Base-by-base conservation (phyloP, 441 rosid species). In the Pelargonium exstipulatum region DNA sequence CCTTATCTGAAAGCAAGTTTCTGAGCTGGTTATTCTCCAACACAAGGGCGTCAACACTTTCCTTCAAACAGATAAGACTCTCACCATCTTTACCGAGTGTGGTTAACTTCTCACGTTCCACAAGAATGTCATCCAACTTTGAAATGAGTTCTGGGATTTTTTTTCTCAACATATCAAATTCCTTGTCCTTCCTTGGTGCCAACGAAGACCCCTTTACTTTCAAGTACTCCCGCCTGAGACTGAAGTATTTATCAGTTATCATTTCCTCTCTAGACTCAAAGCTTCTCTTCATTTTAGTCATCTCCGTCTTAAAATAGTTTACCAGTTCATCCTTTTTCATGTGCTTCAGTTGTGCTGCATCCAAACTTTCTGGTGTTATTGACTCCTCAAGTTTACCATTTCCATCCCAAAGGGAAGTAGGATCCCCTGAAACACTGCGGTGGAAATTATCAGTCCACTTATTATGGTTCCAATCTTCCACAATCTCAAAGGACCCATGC, bases 241-340 rank as follows among this genome's bases (percentile, higher is more conserved):
- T 80, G 80, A 87, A 95, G 69, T 62, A 70, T 43, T 85, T 76
- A 73, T 95, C 99, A 17, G 95, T 92, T 78, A 81, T 71, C 49
- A 83, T 76, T 60, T 81, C 90, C 79, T 88, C 80, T 66, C 74
- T 45, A 53, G 81, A 79, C 67, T 92, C 98, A 71, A 87, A 87
- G 71, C 80, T 69, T 80, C 91, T 87, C 85, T 90, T 95, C 96
- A 92, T 88, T 81, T 87, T 82, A 68, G 74, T 82, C 91, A 95
- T 88, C 86, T 90, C 95, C 18, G 64, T 37, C 81, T 86, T 92
- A 61, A 87, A 83, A 84, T 86, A 80, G 43, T 1, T 64, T 66
- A 84, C 77, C 72, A 95, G 64, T 5, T 81, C 84, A 5, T 86
- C 96, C 14, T 6, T 76, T 24, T 72, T 3, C 77, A 88, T 62